Evolutionary conservation across 2,329 filamentous ascomycete species (phyloP).

Genomic region (Fusarium sp.): DNA sequence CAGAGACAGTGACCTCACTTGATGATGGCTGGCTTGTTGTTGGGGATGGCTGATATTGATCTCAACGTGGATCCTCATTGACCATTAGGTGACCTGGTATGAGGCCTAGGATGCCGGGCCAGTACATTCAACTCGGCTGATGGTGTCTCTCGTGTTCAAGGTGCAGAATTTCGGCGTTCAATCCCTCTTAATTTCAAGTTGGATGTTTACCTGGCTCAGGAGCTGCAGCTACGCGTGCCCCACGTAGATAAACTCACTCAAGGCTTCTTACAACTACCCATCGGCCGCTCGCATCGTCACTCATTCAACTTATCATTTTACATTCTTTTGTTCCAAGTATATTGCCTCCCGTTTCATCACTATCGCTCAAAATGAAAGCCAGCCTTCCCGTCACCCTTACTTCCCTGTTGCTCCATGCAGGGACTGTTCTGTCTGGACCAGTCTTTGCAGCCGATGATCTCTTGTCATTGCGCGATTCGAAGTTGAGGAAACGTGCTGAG

Average conservation of each 20-base stretch:
- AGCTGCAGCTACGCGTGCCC: conserved; percentile 25
- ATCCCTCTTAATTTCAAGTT: conserved; percentile 5
- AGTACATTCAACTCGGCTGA: conserved; percentile 20
- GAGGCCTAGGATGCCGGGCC: conserved; percentile 6
- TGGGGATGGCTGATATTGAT: conserved; percentile 16
- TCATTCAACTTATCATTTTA: conserved; percentile 15
- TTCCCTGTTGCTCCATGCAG: conserved; percentile 33
- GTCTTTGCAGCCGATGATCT: conserved; percentile 17
- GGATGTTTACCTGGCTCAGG: conserved; percentile 1
- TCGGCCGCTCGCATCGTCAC: conserved; percentile 22
- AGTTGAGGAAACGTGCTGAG: conserved; percentile 40
- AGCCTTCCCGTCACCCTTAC: conserved; percentile 21
- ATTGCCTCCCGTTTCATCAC: not conserved
- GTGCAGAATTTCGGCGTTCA: conserved; percentile 20
- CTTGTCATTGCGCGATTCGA: conserved; percentile 25
- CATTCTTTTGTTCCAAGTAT: not conserved
- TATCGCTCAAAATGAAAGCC: conserved; percentile 33
- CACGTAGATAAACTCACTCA: conserved; percentile 42
- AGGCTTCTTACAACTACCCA: conserved; percentile 5
- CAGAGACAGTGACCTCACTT: conserved; percentile 24
- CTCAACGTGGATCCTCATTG: conserved; percentile 3
- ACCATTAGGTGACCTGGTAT: conserved; percentile 9
- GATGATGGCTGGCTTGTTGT: conserved; percentile 5
- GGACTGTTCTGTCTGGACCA: conserved; percentile 38
- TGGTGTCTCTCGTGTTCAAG: conserved; percentile 39